phyloP scores from a whole-genome alignment of 768 basidiomycete genomes.

The Serendipita indica region DNA sequence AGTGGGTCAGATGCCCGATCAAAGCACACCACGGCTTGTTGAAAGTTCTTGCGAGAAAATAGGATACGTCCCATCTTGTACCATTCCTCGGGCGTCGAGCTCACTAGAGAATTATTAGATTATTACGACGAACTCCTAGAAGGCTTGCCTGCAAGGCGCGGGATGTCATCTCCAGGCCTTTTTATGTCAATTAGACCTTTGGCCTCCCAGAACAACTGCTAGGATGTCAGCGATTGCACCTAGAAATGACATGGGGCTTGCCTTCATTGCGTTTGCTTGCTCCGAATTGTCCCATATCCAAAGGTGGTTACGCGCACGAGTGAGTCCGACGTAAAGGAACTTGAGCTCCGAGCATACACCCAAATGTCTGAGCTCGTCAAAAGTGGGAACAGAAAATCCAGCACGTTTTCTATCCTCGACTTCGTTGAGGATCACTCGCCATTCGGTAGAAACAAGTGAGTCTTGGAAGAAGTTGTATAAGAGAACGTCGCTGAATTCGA shows the following conservation, averaged over 20 bases:
- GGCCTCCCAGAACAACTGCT: slow-evolving; percentile 38
- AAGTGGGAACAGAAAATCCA: slow-evolving; percentile 28
- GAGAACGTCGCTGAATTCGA: slow-evolving; percentile 56
- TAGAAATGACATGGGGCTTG: slow-evolving; percentile 19
- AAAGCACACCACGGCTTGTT: slow-evolving; percentile 41
- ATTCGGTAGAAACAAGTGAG: slow-evolving; percentile 39
- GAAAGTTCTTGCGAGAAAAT: slow-evolving; percentile 31
- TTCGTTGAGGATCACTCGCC: slow-evolving; percentile 42
- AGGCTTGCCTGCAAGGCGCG: slow-evolving; percentile 30
- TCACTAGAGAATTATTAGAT: slow-evolving; percentile 18
- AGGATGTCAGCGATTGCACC: neutral
- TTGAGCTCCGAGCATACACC: slow-evolving; percentile 54
- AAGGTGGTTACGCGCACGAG: slow-evolving; percentile 50
- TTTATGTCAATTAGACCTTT: slow-evolving; percentile 34
- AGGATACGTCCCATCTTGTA: slow-evolving; percentile 26
- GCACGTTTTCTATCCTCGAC: slow-evolving; percentile 18
- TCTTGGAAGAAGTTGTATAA: slow-evolving; percentile 64
- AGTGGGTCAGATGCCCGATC: slow-evolving; percentile 31
- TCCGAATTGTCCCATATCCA: slow-evolving; percentile 54
- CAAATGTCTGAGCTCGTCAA: slow-evolving; percentile 36
- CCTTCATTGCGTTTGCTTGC: slow-evolving; percentile 43
- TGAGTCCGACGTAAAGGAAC: slow-evolving; percentile 54
- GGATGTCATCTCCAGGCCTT: slow-evolving; percentile 34
- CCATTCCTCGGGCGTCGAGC: slow-evolving; percentile 38
- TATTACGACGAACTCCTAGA: slow-evolving; percentile 10